Evolutionary conservation across 2,329 filamentous ascomycete genomes (phyloP).

Genomic region (Fusarium sp.): DNA sequence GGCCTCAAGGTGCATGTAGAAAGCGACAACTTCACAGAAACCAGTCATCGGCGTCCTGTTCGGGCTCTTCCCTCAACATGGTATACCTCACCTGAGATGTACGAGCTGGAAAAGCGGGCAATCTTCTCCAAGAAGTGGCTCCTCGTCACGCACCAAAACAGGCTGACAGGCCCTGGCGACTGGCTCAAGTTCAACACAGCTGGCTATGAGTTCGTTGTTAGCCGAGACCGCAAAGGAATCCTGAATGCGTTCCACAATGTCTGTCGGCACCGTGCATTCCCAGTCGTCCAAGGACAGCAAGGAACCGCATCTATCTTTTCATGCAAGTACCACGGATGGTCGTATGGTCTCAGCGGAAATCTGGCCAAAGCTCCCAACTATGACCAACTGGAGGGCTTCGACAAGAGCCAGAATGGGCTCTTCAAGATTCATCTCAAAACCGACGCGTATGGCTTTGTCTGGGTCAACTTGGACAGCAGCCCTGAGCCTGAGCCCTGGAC

Average conservation of each 20-base stretch:
- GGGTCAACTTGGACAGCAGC: constrained; percentile 65
- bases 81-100: constrained; percentile 64
- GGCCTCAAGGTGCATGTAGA: constrained; percentile 24
- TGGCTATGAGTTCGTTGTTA: constrained; percentile 65
- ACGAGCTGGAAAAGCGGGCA: constrained; percentile 64
- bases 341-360: constrained; percentile 66
- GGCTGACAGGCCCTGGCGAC: constrained; percentile 63
- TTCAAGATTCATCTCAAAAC: constrained; percentile 65
- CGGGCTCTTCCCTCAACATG: constrained; percentile 61
- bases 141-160: constrained; percentile 62
- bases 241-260: constrained; percentile 71
- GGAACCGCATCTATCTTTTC: constrained; percentile 64
- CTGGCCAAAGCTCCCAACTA: constrained; percentile 67
- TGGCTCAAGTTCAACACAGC: constrained; percentile 66
- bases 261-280: constrained; percentile 70
- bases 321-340: constrained; percentile 72
- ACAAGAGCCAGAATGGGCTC: constrained; percentile 64
- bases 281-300: constrained; percentile 57
- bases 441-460: constrained; percentile 65
- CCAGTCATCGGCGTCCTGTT: constrained; percentile 17
- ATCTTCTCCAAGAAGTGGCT: constrained; percentile 68
- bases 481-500: constrained; percentile 60
- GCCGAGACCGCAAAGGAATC: constrained; percentile 51
- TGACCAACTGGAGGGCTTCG: constrained; percentile 64
- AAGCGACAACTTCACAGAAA: constrained; percentile 27